A percentile compares a stretch with the other conserved stretches of the same genome.
These are phyloP conservation scores for Pezicula radicicola DNA, from an alignment of 2,329 filamentous ascomycete species.

Conservation along the genomic window DNA sequence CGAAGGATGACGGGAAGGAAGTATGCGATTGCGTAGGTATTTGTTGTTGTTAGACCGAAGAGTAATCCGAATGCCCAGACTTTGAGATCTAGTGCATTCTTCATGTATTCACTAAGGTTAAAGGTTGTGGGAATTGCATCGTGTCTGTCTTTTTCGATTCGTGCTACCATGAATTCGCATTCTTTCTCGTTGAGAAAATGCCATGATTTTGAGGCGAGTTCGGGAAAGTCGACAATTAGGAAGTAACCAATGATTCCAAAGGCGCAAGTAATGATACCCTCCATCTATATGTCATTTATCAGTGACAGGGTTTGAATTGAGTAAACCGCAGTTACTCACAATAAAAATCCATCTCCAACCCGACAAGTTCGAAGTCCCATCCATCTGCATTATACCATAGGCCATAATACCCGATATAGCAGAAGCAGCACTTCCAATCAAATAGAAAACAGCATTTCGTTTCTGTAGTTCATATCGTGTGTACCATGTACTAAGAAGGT, in stretches of 20 bases:
- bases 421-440: slow-evolving; percentile 63
- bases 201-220: slow-evolving; percentile 43
- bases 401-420: slow-evolving; percentile 68
- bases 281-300: slow-evolving; percentile 18
- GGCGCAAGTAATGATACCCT: slow-evolving; percentile 47
- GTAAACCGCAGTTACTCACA: background rate
- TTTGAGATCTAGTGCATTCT: slow-evolving; percentile 48
- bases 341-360: slow-evolving; percentile 67
- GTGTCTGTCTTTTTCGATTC: slow-evolving; percentile 55
- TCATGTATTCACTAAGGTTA: slow-evolving; percentile 42
- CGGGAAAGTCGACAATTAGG: slow-evolving; percentile 62
- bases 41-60: slow-evolving; percentile 65
- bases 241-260: slow-evolving; percentile 50
- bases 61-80: slow-evolving; percentile 61
- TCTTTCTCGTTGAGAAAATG: slow-evolving; percentile 51
- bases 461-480: slow-evolving; percentile 62
- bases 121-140: slow-evolving; percentile 48
- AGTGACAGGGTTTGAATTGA: background rate
- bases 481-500: slow-evolving; percentile 39
- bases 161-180: slow-evolving; percentile 47
- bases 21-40: slow-evolving; percentile 73
- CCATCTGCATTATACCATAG: slow-evolving; percentile 54
- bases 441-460: slow-evolving; percentile 66
- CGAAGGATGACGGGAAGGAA: slow-evolving; percentile 74
- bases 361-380: slow-evolving; percentile 20